Base-by-base conservation (phyloP, 441 rosid genomes). In the Euphorbia celastroides region DNA sequence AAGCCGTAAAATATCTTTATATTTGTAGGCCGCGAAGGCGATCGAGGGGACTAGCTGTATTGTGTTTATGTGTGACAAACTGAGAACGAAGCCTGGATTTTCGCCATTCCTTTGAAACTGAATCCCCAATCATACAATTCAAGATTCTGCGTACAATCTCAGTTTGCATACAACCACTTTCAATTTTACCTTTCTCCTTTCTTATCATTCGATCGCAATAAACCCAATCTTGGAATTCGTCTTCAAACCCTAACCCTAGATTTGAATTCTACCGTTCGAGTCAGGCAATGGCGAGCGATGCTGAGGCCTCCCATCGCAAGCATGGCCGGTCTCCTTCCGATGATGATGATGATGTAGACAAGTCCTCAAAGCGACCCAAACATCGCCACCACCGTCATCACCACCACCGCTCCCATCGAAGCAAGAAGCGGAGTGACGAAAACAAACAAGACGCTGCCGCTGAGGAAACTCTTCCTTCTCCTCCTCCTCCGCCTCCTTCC, bases 331-430 rank as follows among this genome's bases (percentile, higher is more conserved):
- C 84, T 22, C 64, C 81, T 59, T 42, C 86, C 60, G 80, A 81
- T 66, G 77, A 82, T 58, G 80, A 81, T 66, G 77, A 82, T 27
- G 95, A 82, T 31, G 87, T 70, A 13, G 89, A 77, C 7, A 84
- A 89, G 83, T 82, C 90, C 17, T 77, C 88, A 3, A 92, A 94
- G 69, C 90, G 93, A 10, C 92, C 78, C 69, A 90, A 94, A 73
- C 88, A 92, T 70, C 97, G 93, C 62, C 98, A 82, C 63, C 89
- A 78, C 57, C 81, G 61, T 41, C 92, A 75, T 66, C 88, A 65
- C 56, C 91, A 80, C 5, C 88, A 81, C 72, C 92, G 78, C 57
- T 89, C 82, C 55, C 90, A 78, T 69, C 86, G 90, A 60, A 80
- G 83, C 78, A 84, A 77, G 81, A 92, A 79, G 79, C 85, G 76